phyloP scores from a whole-genome alignment of 495 filamentous ascomycete species.

The Evansstolkia leycettana region DNA sequence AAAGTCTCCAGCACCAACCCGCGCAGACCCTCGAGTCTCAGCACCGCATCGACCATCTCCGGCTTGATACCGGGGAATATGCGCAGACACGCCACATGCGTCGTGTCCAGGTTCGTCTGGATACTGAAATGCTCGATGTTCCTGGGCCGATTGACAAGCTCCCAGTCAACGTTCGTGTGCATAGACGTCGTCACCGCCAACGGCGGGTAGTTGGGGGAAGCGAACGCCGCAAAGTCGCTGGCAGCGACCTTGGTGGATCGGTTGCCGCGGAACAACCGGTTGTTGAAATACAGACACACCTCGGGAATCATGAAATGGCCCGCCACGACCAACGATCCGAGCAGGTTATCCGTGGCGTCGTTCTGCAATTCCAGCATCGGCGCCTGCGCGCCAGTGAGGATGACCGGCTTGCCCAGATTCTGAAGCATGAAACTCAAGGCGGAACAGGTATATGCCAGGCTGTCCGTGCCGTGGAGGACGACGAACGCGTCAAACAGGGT shows the following conservation, averaged over 20 bases:
- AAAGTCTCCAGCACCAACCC: slow-evolving; percentile 92
- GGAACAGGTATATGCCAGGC: slow-evolving; percentile 81
- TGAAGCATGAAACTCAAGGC: slow-evolving; percentile 91
- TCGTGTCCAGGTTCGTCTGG: slow-evolving; percentile 67
- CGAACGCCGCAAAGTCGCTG: slow-evolving; percentile 76
- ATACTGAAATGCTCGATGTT: slow-evolving; percentile 63
- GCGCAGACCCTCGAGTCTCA: slow-evolving; percentile 62
- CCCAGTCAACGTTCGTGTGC: slow-evolving; percentile 76
- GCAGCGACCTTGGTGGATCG: slow-evolving; percentile 82
- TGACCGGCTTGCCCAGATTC: slow-evolving; percentile 82
- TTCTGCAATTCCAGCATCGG: slow-evolving; percentile 88
- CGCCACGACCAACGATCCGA: slow-evolving; percentile 84
- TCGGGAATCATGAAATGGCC: slow-evolving; percentile 96
- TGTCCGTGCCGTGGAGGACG: slow-evolving; percentile 92
- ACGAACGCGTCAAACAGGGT: slow-evolving; percentile 89
- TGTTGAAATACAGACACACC: slow-evolving; percentile 91
- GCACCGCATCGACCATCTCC: slow-evolving; percentile 84
- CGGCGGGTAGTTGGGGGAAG: slow-evolving; percentile 69
- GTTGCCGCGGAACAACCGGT: slow-evolving; percentile 86
- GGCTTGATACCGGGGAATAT: slow-evolving; percentile 95
- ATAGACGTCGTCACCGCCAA: slow-evolving; percentile 70
- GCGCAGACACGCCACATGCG: slow-evolving; percentile 82
- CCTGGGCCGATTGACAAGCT: slow-evolving; percentile 62
- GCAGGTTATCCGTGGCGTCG: slow-evolving; percentile 91
- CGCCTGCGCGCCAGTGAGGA: slow-evolving; percentile 84